Percentiles rank a stretch among this genome's conserved stretches.
Evolutionary conservation across 768 basidiomycete genomes (phyloP).

Genomic region (Calocera viscosa): DNA sequence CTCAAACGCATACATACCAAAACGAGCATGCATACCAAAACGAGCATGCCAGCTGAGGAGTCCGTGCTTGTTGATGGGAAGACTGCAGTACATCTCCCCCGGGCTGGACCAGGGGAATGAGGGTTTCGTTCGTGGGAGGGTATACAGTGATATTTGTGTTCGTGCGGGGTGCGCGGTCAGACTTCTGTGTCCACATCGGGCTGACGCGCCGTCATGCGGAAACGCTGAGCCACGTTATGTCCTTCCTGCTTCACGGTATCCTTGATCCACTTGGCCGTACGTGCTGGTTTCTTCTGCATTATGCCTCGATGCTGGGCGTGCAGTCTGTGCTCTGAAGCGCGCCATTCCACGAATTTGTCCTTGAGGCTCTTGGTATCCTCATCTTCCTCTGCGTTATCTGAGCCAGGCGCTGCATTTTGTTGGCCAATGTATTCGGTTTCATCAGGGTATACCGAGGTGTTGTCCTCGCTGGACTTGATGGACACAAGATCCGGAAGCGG

Average conservation of each 20-base stretch:
- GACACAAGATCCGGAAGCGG: neutral
- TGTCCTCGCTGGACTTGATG: neutral
- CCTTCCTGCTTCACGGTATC: constrained; percentile 38
- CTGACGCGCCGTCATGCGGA: constrained; percentile 26
- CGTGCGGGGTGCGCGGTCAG: too few species aligned
- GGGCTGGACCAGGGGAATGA: too few species aligned
- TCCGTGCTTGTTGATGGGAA: too few species aligned
- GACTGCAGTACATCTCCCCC: too few species aligned
- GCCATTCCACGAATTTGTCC: constrained; percentile 33
- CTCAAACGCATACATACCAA: too few species aligned
- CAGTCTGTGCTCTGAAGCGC: constrained; percentile 34
- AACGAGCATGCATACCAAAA: too few species aligned
- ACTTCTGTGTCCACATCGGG: neutral
- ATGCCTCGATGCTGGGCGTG: constrained; percentile 47
- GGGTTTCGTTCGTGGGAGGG: too few species aligned
- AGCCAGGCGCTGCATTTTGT: neutral
- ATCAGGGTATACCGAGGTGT: constrained; percentile 15
- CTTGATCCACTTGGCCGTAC: constrained; percentile 47
- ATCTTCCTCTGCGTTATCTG: neutral
- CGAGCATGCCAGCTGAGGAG: too few species aligned
- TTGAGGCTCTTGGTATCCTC: constrained; percentile 21
- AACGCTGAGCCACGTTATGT: constrained; percentile 29
- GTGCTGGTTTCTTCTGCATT: constrained; percentile 46
- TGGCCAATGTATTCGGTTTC: constrained; percentile 8
- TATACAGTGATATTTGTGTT: too few species aligned